These are phyloP conservation scores for Aquanectria penicillioides DNA, from an alignment of 2,329 filamentous ascomycete species.

Conservation along the genomic window DNA sequence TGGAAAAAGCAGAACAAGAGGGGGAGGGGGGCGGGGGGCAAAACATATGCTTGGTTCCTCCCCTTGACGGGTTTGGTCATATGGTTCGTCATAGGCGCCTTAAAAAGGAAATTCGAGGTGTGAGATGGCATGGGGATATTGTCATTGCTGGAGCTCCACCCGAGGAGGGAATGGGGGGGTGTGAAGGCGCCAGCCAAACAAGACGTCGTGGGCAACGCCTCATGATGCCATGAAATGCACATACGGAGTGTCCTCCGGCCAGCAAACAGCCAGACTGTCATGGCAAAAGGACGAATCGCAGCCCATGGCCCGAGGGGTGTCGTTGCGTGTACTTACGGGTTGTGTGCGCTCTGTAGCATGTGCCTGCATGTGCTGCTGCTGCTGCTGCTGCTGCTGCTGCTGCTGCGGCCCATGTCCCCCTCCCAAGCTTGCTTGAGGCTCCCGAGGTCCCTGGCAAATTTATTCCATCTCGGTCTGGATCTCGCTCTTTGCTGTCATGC, in stretches of 20 bases:
- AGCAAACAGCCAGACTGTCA: not conserved
- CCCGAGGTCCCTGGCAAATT: not conserved
- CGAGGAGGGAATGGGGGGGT: not conserved
- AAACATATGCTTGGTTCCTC: too few species aligned
- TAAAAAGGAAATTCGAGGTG: not conserved
- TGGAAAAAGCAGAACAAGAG: too few species aligned
- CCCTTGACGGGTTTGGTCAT: too few species aligned
- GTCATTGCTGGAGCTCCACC: too few species aligned
- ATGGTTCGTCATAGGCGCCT: too few species aligned
- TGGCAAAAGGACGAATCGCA: not conserved
- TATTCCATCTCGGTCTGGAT: not conserved
- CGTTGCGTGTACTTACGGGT: not conserved
- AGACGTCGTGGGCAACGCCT: slow-evolving; percentile 12
- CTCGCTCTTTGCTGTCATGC: not conserved
- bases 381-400: not conserved
- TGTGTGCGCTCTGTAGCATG: slow-evolving; percentile 3
- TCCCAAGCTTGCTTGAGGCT: not conserved
- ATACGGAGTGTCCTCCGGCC: not conserved
- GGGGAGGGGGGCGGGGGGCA: too few species aligned
- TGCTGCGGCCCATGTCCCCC: not conserved
- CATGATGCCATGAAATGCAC: slow-evolving; percentile 21
- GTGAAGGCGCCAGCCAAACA: slow-evolving; percentile 3
- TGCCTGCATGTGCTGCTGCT: slow-evolving; percentile 23
- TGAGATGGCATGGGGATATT: not conserved
- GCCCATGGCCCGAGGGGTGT: not conserved